These are phyloP conservation scores for Apiospora pterosperma DNA, from an alignment of 2,329 filamentous ascomycete species.

Conservation along the genomic window DNA sequence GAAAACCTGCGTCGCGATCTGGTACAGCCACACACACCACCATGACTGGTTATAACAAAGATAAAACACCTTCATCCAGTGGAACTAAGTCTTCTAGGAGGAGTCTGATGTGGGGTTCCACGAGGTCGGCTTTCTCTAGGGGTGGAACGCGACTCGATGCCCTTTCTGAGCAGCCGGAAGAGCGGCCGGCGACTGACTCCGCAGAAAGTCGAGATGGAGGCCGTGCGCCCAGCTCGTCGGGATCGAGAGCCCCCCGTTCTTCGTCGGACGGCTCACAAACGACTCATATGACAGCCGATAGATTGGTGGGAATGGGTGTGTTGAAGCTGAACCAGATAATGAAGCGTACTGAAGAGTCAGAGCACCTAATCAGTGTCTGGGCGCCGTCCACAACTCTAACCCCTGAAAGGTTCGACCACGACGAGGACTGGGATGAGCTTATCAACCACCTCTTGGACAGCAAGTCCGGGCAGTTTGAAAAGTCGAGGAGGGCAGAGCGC, in stretches of 20 bases:
- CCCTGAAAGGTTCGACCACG: constrained; percentile 55
- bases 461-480: constrained; percentile 69
- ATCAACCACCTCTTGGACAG: constrained; percentile 72
- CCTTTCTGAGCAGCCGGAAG: constrained; percentile 50
- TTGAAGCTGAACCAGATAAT: constrained; percentile 73
- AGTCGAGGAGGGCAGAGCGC: constrained; percentile 68
- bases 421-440: constrained; percentile 69
- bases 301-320: constrained; percentile 73
- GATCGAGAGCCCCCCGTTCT: constrained; percentile 40
- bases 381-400: constrained; percentile 53
- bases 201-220: constrained; percentile 42
- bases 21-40: constrained; percentile 41
- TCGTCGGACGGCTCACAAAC: constrained; percentile 30
- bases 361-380: constrained; percentile 78
- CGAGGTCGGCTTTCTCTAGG: constrained; percentile 52
- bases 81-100: constrained; percentile 55
- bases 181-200: constrained; percentile 28
- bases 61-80: constrained; percentile 48
- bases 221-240: constrained; percentile 51
- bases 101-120: constrained; percentile 67
- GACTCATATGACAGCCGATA: constrained; percentile 52
- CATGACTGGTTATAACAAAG: constrained; percentile 35
- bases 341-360: constrained; percentile 67
- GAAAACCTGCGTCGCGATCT: constrained; percentile 50
- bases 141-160: constrained; percentile 53